Evolutionary conservation across 2,329 filamentous ascomycete genomes (phyloP), one percentile per base, ranked within the genome.

Genomic region (Sphaerulina musiva): DNA sequence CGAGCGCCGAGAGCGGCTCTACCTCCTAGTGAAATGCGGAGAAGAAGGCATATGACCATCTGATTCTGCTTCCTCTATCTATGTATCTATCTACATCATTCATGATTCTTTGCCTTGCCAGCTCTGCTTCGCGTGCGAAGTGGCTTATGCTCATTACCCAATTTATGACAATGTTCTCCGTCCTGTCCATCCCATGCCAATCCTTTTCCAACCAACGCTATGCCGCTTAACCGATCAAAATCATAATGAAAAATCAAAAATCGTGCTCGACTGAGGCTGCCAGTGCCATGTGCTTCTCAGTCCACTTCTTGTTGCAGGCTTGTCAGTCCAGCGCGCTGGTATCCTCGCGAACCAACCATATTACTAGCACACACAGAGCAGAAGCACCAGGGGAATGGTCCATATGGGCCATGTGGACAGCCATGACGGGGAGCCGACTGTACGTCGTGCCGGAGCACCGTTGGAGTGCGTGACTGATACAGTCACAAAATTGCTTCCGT

Each of bases 401-500:
- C 3, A 29, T 3, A 29, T 29, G 26, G 26, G 26, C 26, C 26
- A 29, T 29, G 26, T 29, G 26, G 26, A 29, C 26, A 29, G 26
- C 26, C 26, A 29, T 29, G 26, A 29, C 26, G 26, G 26, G 26
- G 26, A 29, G 26, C 26, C 26, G 6, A 4, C 26, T 29, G 26
- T 29, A 29, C 26, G 26, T 6, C 26, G 26, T 42, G 29, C 46
- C 41, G 17, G 44, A 38, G 50, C 50, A 38, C 49, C 39, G 32
- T 44, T 46, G 17, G 44, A 26, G 20, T 55, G 29, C 31, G 54
- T 51, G 42, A 57, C 49, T 11, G 55, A 53, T 20, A 46, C 54
- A 9, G 59, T 61, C n/a, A 58, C 54, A 45, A 61, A 57, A 10
- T 40, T 48, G 4, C 48, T 51, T 6, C 56, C 23, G n/a, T 57